A percentile compares a stretch with the other conserved stretches of the same genome.
Conservation (phyloP, 163 green algal species). For the Chlorella variabilis region DNA sequence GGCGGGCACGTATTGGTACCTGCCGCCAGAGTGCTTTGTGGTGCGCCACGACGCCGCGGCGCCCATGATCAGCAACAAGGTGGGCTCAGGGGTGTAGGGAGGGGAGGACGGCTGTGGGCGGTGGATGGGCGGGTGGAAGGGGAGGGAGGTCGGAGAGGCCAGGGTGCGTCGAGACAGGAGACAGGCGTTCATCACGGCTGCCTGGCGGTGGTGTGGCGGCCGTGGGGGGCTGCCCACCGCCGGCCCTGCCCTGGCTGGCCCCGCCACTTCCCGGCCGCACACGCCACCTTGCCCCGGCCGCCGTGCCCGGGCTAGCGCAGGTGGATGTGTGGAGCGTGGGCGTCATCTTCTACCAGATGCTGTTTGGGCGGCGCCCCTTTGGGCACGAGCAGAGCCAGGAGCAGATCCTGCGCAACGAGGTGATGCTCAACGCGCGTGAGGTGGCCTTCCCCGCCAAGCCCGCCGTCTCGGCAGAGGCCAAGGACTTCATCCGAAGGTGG, state of each 20-base stretch:
- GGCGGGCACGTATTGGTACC: constrained; percentile 98
- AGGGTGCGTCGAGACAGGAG: too few relatives aligned
- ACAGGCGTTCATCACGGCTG: too few relatives aligned
- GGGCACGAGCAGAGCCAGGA: constrained; percentile 85
- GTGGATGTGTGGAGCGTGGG: constrained; percentile 95
- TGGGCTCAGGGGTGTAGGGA: background rate
- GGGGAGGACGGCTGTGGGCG: background rate
- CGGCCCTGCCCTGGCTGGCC: too few relatives aligned
- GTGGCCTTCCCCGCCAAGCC: constrained; percentile 83
- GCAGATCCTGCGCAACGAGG: constrained; percentile 87
- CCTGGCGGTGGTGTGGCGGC: too few relatives aligned
- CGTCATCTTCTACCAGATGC: constrained; percentile 97
- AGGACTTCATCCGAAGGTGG: constrained; percentile 81
- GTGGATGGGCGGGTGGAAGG: background rate
- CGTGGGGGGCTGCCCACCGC: too few relatives aligned
- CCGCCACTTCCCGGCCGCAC: too few relatives aligned
- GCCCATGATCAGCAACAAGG: constrained; percentile 85
- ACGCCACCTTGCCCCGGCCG: too few relatives aligned
- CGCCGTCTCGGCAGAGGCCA: constrained; percentile 76
- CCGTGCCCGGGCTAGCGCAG: too few relatives aligned
- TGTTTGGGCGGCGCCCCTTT: constrained; percentile 91
- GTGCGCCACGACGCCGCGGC: constrained; percentile 46
- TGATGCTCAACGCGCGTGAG: constrained; percentile 80
- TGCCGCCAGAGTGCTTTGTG: constrained; percentile 96
- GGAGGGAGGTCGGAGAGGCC: too few relatives aligned